These are phyloP conservation scores for Exophiala alcalophila DNA, from an alignment of 2,329 filamentous ascomycete genomes.

Conservation along the genomic window DNA sequence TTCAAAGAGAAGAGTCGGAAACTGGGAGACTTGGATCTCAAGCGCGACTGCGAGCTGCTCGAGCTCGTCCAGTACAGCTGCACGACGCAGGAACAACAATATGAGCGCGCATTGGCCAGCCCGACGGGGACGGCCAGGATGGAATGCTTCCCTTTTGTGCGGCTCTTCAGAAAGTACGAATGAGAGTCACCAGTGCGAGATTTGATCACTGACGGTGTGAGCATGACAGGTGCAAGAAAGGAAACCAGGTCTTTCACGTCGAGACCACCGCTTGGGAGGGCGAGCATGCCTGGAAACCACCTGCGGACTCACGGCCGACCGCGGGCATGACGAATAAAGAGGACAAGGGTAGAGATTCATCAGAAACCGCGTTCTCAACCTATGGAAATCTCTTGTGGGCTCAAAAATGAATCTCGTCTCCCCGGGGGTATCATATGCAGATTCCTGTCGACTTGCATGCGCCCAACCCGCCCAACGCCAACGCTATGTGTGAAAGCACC, in stretches of 20 bases:
- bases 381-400: conserved; percentile 26
- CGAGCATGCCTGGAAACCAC: conserved; percentile 37
- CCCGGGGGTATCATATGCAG: conserved; percentile 25
- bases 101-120: conserved; percentile 16
- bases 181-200: background rate
- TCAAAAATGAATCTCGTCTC: conserved; percentile 20
- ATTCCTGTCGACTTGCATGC: conserved; percentile 5
- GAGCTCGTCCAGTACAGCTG: conserved; percentile 64
- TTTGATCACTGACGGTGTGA: background rate
- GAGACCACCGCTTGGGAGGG: conserved; percentile 63
- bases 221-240: conserved; percentile 22
- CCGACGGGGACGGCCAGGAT: conserved; percentile 39
- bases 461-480: conserved; percentile 21
- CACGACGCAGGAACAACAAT: conserved; percentile 46
- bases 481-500: conserved; percentile 19
- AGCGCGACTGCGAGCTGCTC: conserved; percentile 53
- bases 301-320: conserved; percentile 25
- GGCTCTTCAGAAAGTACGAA: conserved; percentile 26
- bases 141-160: conserved; percentile 36
- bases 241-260: conserved; percentile 46
- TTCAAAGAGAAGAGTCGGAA: conserved; percentile 53
- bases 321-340: conserved; percentile 4
- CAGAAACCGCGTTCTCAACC: conserved; percentile 10
- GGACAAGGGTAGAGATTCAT: background rate
- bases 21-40: conserved; percentile 50